These are phyloP conservation scores for Prinsepia uniflora DNA, from an alignment of 306 rosid genomes.

Conservation along the genomic window DNA sequence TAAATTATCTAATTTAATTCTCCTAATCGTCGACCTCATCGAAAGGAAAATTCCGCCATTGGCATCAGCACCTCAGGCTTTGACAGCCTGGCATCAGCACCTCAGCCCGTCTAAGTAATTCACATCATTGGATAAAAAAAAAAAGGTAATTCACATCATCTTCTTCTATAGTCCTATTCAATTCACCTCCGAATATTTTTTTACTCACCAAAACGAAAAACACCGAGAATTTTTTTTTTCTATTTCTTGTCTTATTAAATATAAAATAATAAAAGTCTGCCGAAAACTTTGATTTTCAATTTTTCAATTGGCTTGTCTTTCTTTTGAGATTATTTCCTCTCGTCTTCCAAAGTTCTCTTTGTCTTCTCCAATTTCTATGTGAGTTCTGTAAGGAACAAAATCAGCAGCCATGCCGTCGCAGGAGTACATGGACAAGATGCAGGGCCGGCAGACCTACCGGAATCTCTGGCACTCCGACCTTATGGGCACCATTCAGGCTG, in stretches of 20 bases:
- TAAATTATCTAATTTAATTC: background rate
- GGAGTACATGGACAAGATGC: slow-evolving; percentile 68
- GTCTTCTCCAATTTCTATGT: background rate
- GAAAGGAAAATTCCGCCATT: background rate
- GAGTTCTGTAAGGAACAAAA: background rate
- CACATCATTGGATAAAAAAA: too few relatives aligned
- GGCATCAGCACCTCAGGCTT: too few relatives aligned
- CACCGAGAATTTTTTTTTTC: too few relatives aligned
- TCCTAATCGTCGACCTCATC: background rate
- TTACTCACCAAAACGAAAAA: too few relatives aligned
- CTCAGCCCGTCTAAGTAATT: too few relatives aligned
- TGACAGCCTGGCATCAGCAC: too few relatives aligned
- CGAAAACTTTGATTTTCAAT: background rate
- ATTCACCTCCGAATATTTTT: too few relatives aligned
- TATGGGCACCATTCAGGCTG: slow-evolving; percentile 50
- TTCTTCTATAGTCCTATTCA: too few relatives aligned
- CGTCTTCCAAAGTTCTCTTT: too few relatives aligned
- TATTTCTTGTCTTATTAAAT: background rate
- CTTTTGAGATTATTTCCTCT: background rate
- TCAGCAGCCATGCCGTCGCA: slow-evolving; percentile 52
- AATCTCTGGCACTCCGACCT: slow-evolving; percentile 87
- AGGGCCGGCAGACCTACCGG: slow-evolving; percentile 69
- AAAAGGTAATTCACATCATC: too few relatives aligned
- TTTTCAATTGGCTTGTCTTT: background rate
- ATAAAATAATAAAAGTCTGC: background rate